A percentile compares a stretch with the other conserved stretches of the same genome.
Evolutionary conservation across 164 flowering plant genomes (phyloP).

Genomic region (Euptelea pleiosperma): DNA sequence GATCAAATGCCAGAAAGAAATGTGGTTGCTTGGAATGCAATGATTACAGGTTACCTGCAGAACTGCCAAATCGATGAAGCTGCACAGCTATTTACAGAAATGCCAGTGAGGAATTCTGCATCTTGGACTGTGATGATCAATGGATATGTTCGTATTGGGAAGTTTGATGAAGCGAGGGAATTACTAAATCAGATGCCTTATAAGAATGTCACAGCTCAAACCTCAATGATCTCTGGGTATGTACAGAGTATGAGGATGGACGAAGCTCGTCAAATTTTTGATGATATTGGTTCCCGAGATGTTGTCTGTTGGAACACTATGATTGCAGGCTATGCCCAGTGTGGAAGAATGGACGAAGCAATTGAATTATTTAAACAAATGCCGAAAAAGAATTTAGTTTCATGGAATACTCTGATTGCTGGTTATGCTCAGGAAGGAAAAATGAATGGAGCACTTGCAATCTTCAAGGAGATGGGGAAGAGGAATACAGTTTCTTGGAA

Average conservation of each 20-base stretch:
- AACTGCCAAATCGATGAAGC: conserved; percentile 15
- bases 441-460: conserved; percentile 9
- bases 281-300: conserved; percentile 9
- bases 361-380: conserved; percentile 11
- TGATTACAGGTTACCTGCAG: conserved; percentile 18
- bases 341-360: conserved; percentile 17
- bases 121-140: conserved; percentile 19
- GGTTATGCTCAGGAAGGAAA: conserved; percentile 14
- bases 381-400: conserved; percentile 12
- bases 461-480: conserved; percentile 16
- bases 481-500: conserved; percentile 21
- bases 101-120: conserved; percentile 15
- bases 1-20: conserved; percentile 16
- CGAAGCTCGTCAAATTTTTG: conserved; percentile 20
- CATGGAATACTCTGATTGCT: conserved; percentile 14
- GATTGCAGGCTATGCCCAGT: conserved; percentile 16
- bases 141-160: conserved; percentile 16
- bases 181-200: conserved; percentile 16
- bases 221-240: conserved; percentile 15
- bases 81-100: conserved; percentile 7
- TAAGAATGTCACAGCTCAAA: conserved; percentile 20
- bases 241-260: conserved; percentile 19
- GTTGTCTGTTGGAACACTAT: conserved; percentile 18
- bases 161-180: conserved; percentile 16
- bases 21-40: conserved; percentile 23